Evolutionary conservation across 139 green algal genomes (phyloP).

Genomic region (Haematococcus lacustris): DNA sequence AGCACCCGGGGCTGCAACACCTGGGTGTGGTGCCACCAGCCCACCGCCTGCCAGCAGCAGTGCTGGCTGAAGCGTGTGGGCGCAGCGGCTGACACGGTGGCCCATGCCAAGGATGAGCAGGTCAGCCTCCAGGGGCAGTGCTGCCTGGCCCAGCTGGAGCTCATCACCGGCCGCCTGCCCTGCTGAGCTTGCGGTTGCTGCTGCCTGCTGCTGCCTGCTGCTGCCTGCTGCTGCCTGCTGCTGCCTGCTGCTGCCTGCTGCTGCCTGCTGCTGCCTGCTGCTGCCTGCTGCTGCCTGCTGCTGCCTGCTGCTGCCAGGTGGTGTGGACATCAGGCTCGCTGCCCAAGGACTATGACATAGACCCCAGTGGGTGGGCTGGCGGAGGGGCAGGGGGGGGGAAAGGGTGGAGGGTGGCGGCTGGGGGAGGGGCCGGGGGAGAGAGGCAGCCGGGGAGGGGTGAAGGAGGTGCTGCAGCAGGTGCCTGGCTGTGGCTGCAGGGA

Average conservation of each 20-base stretch:
- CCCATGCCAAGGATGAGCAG: not conserved
- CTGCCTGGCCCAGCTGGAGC: not conserved
- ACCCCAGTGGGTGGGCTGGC: slow-evolving; percentile 15
- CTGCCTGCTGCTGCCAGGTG: no score
- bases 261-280: no score
- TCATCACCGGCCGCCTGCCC: not conserved
- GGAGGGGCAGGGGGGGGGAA: no score
- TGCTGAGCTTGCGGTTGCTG: not conserved
- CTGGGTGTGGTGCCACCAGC: slow-evolving; percentile 17
- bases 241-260: no score
- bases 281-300: no score
- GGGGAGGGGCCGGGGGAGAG: no score
- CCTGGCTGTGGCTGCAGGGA: not conserved
- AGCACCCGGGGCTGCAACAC: slow-evolving; percentile 12
- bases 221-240: no score
- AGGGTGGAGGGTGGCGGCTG: no score
- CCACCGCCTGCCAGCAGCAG: slow-evolving; percentile 4
- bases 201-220: no score
- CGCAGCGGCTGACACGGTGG: not conserved
- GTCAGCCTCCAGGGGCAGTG: not conserved
- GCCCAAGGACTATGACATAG: slow-evolving; percentile 18
- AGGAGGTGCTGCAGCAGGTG: no score
- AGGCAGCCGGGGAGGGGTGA: no score
- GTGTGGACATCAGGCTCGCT: slow-evolving; percentile 15
- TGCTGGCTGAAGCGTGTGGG: slow-evolving; percentile 23